Base-by-base conservation (phyloP, 2,329 filamentous ascomycete genomes). In the Elsinoe ampelina region DNA sequence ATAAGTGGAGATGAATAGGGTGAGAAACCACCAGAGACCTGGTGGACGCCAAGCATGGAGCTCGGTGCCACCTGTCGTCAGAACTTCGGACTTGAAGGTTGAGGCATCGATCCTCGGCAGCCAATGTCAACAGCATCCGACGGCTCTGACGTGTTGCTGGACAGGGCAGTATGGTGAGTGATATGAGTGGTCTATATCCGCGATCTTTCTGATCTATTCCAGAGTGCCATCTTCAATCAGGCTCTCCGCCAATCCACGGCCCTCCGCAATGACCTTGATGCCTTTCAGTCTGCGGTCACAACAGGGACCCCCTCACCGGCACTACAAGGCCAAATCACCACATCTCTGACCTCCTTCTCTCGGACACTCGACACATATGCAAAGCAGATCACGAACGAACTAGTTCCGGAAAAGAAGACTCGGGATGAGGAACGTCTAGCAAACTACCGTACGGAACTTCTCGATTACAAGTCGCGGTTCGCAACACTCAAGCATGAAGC, bases 291-390 rank as follows among this genome's bases (percentile, higher is more conserved):
- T 30, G 54, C 54, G 20, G 78, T 85, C 58, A 77, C 83, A 59
- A 75, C 77, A 7, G 71, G 75, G 30, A 78, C 80, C 54, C 77
- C 78, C 50, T 84, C 83, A 39, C 77, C 80, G 47, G 81, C 82
- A 54, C 76, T 87, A 11, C 84, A 85, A 67, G 80, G 86, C 67
- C 86, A 89, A 71, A 82, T 89, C 61, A 85, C 86, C n/a, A 85
- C 84, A 17, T 87, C 87, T 12, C 75, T 95, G 30, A 84, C 87
- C 42, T 83, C 90, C 59, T 90, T 98, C 71, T 82, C 87, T 47
- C 89, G 93, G 60, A 95, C 89, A 0, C 80, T 98, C 62, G 91
- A 96, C 73, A 91, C 96, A 68, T 98, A 98, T 76, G 83, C 86
- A 66, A 80, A 81, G 57, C 82, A 95, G 30, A 86, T 91, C 1